A percentile compares a stretch with the other conserved stretches of the same genome.
These are phyloP conservation scores for Ganoderma sp. DNA, from an alignment of 1,284 basidiomycete species.

Conservation along the genomic window DNA sequence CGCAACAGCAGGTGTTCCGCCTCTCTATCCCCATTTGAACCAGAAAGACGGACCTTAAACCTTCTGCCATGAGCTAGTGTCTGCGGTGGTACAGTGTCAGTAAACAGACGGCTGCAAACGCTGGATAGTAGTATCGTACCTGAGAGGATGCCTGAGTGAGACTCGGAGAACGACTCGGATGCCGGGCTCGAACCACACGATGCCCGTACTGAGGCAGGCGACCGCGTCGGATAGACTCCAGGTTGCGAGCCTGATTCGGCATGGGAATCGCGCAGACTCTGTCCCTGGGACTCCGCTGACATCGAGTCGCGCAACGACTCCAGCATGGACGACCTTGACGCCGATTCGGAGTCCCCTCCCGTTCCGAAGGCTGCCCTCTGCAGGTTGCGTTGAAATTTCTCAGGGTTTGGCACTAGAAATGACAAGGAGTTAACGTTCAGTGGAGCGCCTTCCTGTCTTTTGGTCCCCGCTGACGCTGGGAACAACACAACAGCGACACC, in stretches of 20 bases:
- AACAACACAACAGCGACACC: background rate
- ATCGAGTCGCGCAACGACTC: constrained; percentile 10
- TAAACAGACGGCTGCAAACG: background rate
- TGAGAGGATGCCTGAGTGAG: background rate
- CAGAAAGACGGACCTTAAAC: background rate
- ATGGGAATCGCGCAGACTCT: background rate
- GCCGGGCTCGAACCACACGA: background rate
- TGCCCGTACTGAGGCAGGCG: constrained; percentile 1
- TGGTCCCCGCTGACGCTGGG: background rate
- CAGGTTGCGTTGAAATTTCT: constrained; percentile 21
- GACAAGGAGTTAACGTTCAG: background rate
- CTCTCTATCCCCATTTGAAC: background rate
- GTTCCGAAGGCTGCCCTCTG: constrained; percentile 27
- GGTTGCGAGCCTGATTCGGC: background rate
- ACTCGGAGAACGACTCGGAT: background rate
- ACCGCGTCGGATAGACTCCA: background rate
- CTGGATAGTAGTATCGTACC: background rate
- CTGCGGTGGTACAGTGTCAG: background rate
- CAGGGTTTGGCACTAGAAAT: constrained; percentile 14
- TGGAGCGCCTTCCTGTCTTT: background rate
- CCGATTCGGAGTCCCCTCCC: constrained; percentile 24
- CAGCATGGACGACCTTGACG: constrained; percentile 30
- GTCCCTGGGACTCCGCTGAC: background rate
- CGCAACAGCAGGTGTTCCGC: background rate
- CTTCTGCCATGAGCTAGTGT: constrained; percentile 8